Conservation (phyloP, 2,329 filamentous ascomycete genomes). For the Myriosclerotinia duriaeana region DNA sequence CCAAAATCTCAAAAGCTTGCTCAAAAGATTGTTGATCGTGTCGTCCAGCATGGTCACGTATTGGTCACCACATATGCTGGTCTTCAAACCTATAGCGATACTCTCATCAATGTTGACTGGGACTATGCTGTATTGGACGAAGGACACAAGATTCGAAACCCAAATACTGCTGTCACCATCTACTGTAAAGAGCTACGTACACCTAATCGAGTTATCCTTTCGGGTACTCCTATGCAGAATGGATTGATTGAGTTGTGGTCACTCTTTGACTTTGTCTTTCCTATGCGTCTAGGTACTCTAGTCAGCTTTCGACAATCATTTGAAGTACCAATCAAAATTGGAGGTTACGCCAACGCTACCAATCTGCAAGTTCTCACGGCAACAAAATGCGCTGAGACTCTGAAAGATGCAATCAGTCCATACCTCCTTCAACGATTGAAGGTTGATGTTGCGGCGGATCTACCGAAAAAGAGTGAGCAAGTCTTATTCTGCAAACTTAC, state of each 20-base stretch:
- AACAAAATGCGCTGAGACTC: slow-evolving; percentile 86
- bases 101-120: slow-evolving; percentile 83
- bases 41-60: slow-evolving; percentile 83
- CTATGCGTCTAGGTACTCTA: slow-evolving; percentile 89
- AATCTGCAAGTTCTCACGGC: slow-evolving; percentile 94
- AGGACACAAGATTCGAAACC: slow-evolving; percentile 97
- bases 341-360: slow-evolving; percentile 92
- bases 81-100: slow-evolving; percentile 84
- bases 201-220: slow-evolving; percentile 86
- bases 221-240: slow-evolving; percentile 97
- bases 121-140: slow-evolving; percentile 93
- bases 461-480: slow-evolving; percentile 94
- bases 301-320: slow-evolving; percentile 90
- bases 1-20: slow-evolving; percentile 67
- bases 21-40: slow-evolving; percentile 76
- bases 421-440: slow-evolving; percentile 93
- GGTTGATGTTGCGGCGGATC: slow-evolving; percentile 85
- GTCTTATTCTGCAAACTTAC: slow-evolving; percentile 96
- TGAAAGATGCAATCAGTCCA: slow-evolving; percentile 91
- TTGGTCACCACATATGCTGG: slow-evolving; percentile 95
- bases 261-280: slow-evolving; percentile 94
- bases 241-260: slow-evolving; percentile 96
- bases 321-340: slow-evolving; percentile 88
- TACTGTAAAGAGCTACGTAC: slow-evolving; percentile 93
- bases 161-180: slow-evolving; percentile 90